Percentiles rank a stretch among this genome's conserved stretches.
phyloP scores from a whole-genome alignment of 345 rosid species.

The Excoecaria cochinchinensis region DNA sequence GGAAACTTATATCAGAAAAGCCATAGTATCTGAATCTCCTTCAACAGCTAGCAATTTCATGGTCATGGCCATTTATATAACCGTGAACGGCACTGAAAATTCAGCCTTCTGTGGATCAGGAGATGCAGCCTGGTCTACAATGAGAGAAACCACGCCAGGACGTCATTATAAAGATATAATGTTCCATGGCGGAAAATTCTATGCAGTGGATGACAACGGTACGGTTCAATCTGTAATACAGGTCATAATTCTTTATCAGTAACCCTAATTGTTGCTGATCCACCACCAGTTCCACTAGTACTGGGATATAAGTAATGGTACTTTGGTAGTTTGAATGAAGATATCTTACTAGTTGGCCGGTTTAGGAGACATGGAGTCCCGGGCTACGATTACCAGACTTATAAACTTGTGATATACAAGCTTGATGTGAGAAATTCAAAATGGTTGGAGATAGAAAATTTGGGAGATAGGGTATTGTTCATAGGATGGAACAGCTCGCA shows the following conservation, averaged over 20 bases:
- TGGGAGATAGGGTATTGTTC: conserved; percentile 9
- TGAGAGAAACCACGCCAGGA: too few species aligned
- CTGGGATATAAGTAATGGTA: conserved; percentile 9
- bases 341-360: conserved; percentile 2
- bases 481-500: conserved; percentile 5
- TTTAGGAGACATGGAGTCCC: conserved; percentile 7
- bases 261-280: background rate
- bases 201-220: conserved; percentile 5
- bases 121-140: background rate
- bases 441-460: conserved; percentile 1
- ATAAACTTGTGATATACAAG: conserved; percentile 10
- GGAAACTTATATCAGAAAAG: conserved; percentile 14
- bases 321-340: conserved; percentile 8
- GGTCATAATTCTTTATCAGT: background rate
- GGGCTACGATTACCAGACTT: conserved; percentile 13
- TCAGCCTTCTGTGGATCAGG: conserved; percentile 3
- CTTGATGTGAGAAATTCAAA: background rate
- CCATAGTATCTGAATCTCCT: conserved; percentile 7
- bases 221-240: background rate
- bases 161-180: conserved; percentile 4
- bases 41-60: background rate
- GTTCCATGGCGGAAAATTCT: conserved; percentile 4
- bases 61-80: background rate
- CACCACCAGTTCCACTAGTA: background rate
- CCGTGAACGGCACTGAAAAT: conserved; percentile 2